Percentiles rank a stretch among this genome's conserved stretches.
These are phyloP conservation scores for Sequoia sempervirens DNA, from an alignment of 75 land plant species.

Conservation along the genomic window DNA sequence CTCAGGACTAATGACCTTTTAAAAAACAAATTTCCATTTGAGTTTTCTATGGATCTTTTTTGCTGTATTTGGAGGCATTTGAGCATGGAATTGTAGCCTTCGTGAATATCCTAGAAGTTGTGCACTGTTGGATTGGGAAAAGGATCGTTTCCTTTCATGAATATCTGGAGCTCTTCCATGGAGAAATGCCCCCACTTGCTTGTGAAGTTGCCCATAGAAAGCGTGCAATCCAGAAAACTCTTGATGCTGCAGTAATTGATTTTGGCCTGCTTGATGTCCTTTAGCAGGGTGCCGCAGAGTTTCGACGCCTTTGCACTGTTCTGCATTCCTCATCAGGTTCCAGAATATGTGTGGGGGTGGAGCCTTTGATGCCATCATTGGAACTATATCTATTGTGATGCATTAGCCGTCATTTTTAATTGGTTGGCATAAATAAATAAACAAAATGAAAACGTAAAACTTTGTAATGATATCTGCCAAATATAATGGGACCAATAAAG, in stretches of 20 bases:
- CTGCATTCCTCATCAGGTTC: conserved; percentile 35
- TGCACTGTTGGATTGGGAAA: conserved; percentile 15
- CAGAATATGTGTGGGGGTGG: conserved; percentile 5
- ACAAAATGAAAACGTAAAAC: too few species aligned
- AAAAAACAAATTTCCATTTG: not conserved
- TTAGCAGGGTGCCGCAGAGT: conserved; percentile 33
- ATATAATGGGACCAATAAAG: too few species aligned
- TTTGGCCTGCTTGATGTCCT: conserved; percentile 29
- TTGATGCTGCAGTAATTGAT: conserved; percentile 20
- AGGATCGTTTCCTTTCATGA: conserved; percentile 30
- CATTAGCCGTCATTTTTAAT: too few species aligned
- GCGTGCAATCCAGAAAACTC: conserved; percentile 18
- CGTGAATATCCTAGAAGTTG: conserved; percentile 25
- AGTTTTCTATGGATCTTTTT: conserved; percentile 16
- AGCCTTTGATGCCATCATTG: too few species aligned
- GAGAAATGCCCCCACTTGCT: conserved; percentile 18
- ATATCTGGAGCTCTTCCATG: conserved; percentile 20
- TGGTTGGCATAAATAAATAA: too few species aligned
- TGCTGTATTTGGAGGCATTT: conserved; percentile 4
- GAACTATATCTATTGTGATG: too few species aligned
- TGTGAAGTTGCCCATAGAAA: not conserved
- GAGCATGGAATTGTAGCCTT: conserved; percentile 12
- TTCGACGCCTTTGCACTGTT: conserved; percentile 29
- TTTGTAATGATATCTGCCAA: too few species aligned
- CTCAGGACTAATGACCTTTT: too few species aligned